Evolutionary conservation across 208 protist species (phyloP), one percentile per base, ranked within the genome.

Genomic region (Leishmania arabica): DNA sequence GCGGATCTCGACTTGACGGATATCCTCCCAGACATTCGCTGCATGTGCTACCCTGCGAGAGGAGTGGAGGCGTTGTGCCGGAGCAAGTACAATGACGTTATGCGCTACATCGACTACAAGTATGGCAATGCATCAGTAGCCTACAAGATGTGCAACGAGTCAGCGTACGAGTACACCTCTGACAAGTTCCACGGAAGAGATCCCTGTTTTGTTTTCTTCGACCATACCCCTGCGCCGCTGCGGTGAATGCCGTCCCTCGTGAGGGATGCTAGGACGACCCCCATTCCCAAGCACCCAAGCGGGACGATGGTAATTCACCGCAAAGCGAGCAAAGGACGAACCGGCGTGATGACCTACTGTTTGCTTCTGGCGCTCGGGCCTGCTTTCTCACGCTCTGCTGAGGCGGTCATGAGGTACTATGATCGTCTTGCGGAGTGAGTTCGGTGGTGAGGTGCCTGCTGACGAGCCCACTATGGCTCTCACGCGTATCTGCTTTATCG

Each of bases 271-370:
- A 47, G 72, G 15, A 54, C 51, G 17, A 21, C 98, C 7, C 24
- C 69, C 1, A 69, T 97, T 13, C 15, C 69, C 1, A 71, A 84
- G 40, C 79, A 93, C 81, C 45, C 78, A 19, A 53, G 87, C 1
- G 95, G 97, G 79, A 93, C 99, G 0, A 94, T 91, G 9, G 98
- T 94, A 6, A 91, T 99, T 72, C 98, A 99, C 85, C 99, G 99
- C 89, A 99, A 99, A 78, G 99, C 99, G 7, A 92, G 94, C 21
- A 96, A 97, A 53, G 99, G 98, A 0, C 87, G 99, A 13, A 99
- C 98, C 40, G 99, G 98, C 42, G 80, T 99, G 54, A 96, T 99
- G 91, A 93, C 99, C 31, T 95, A 90, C 82, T 91, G 86, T 77
- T 83, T 95, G n/a, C 84, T 99, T 31, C 75, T 90, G 85, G 78